Conservation (phyloP, 2,329 filamentous ascomycete genomes). For the Clonostachys rosea region DNA sequence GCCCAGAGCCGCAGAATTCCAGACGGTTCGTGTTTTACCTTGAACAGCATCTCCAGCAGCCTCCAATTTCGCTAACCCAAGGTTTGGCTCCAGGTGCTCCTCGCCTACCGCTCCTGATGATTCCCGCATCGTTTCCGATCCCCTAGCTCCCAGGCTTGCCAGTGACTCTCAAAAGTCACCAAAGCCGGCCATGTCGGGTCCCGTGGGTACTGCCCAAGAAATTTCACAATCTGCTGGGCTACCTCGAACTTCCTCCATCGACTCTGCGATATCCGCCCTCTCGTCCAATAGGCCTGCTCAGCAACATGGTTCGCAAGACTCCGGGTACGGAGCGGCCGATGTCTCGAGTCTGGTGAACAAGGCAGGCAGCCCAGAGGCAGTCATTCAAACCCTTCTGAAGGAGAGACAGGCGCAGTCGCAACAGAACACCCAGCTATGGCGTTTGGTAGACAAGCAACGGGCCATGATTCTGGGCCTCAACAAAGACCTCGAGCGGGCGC, state of each 20-base stretch:
- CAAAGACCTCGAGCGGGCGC: slow-evolving; percentile 83
- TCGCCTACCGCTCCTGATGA: slow-evolving; percentile 39
- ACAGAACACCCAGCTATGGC: slow-evolving; percentile 92
- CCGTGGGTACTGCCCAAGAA: slow-evolving; percentile 31
- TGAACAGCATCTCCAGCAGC: too few relatives aligned
- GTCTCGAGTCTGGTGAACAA: slow-evolving; percentile 75
- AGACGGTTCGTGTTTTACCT: slow-evolving; percentile 9
- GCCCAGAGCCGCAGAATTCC: slow-evolving; percentile 19
- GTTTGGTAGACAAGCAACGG: slow-evolving; percentile 91
- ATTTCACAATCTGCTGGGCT: slow-evolving; percentile 22
- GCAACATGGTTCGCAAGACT: slow-evolving; percentile 51
- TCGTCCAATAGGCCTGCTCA: slow-evolving; percentile 52
- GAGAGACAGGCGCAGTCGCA: slow-evolving; percentile 86
- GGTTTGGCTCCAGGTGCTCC: slow-evolving; percentile 12
- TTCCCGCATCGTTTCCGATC: slow-evolving; percentile 35
- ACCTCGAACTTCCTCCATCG: slow-evolving; percentile 81
- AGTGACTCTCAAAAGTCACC: slow-evolving; percentile 29
- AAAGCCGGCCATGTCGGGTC: slow-evolving; percentile 41
- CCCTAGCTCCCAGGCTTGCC: slow-evolving; percentile 35
- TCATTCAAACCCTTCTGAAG: slow-evolving; percentile 82
- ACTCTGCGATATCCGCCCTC: slow-evolving; percentile 82
- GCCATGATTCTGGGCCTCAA: slow-evolving; percentile 91
- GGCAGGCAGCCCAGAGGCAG: slow-evolving; percentile 83
- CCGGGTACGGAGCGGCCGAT: slow-evolving; percentile 61
- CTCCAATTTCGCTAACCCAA: too few relatives aligned